A percentile compares a stretch with the other conserved stretches of the same genome.
Evolutionary conservation across 257 asterid species (phyloP).

Genomic region (Solanum acaule): DNA sequence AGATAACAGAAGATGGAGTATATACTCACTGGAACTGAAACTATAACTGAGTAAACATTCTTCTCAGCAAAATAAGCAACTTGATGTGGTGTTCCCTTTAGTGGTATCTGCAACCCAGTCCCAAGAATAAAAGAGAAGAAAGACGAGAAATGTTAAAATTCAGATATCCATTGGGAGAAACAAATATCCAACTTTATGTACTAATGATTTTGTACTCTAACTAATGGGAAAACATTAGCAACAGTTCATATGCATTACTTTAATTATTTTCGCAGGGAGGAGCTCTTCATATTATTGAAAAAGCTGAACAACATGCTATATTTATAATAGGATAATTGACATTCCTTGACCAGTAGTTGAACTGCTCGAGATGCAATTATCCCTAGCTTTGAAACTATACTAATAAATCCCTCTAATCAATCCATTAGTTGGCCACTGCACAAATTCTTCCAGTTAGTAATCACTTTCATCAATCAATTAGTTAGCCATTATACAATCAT

Average conservation of each 20-base stretch:
- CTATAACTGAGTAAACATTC: conserved; percentile 84
- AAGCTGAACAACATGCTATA: background rate
- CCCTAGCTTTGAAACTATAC: background rate
- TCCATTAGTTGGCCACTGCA: background rate
- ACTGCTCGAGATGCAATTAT: background rate
- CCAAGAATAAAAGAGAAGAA: background rate
- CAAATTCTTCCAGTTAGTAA: too few relatives aligned
- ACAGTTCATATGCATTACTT: background rate
- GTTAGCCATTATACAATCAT: background rate
- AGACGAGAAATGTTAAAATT: background rate
- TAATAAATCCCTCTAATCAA: background rate
- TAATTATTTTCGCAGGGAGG: background rate
- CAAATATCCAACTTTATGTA: background rate
- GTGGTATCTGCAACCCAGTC: conserved; percentile 45
- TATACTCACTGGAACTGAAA: conserved; percentile 80
- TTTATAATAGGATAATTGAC: background rate
- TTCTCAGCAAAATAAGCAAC: conserved; percentile 90
- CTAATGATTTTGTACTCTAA: background rate
- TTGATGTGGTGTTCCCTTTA: conserved; percentile 98
- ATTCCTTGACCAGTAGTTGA: background rate
- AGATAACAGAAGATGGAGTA: background rate
- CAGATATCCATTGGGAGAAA: background rate
- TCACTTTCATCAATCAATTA: background rate
- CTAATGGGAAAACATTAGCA: background rate
- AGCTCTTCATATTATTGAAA: background rate